Base-by-base conservation (phyloP, 1,284 basidiomycete species). In the Violaceomyces palustris region DNA sequence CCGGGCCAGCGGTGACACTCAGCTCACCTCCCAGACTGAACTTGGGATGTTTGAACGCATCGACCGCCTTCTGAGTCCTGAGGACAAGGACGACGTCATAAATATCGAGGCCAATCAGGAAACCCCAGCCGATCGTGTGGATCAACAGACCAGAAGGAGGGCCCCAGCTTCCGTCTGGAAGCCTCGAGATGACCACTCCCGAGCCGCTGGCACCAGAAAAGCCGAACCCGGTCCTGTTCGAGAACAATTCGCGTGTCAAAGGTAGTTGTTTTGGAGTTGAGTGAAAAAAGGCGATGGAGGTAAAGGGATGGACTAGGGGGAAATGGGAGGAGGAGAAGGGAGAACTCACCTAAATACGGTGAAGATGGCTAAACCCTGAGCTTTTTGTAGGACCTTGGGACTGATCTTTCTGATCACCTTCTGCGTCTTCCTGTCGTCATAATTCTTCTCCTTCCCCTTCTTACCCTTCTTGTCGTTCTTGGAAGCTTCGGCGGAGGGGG, bases 41-140 rank as follows among this genome's bases (percentile, higher is more conserved):
- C 45, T 68, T 72, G 27, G 64, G 64, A 29, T 46, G 40, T 33
- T 58, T 61, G 50, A 72, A 70, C 0, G 59, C 65, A 15, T 70
- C 50, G 9, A 72, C 53, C 0, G 73, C 67, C 25, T 60, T 45
- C 29, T 67, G 54, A 25, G 50, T 70, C 3, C 74, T 62, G 5
- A 75, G 57, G 1, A 75, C 58, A 2, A 75, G 59, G 1, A 75
- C 72, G 10, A 74, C 72, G 32, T 75, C 74, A 50, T 75, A 75
- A 19, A 75, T 62, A 33, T 75, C 74, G 11, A 69, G 57, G 1
- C 74, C 74, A 25, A 69, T 61, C 10, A 72, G 48, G 30, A 74
- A 60, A 0, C 66, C 71, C 28, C 57, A 61, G 0, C 68, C 67
- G 14, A 71, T 32, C 1, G 71, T 73, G 25, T 75, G 69, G 11